Base-by-base conservation (phyloP, 2,329 filamentous ascomycete species). In the Phoma sp. region DNA sequence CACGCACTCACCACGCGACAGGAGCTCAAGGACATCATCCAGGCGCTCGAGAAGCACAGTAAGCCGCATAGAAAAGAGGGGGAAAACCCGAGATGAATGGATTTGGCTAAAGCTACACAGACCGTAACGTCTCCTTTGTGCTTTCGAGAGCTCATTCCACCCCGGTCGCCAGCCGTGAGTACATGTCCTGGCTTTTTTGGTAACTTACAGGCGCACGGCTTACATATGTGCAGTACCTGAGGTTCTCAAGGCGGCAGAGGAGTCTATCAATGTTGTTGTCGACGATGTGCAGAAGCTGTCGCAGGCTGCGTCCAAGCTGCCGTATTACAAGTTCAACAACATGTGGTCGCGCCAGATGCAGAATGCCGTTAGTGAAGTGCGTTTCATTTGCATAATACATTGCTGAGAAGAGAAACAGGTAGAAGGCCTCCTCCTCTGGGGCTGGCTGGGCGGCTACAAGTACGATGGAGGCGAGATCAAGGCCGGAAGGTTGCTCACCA, bases 301-400 rank as follows among this genome's bases (percentile, higher is more conserved):
- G 57, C 77, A 82, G 49, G 84, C 90, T 49, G 91, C 93, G 2
- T 93, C 91, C 24, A 83, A 90, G 72, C 89, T 96, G 68, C 93
- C 95, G 0, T 99, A 98, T 81, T 99, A 98, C 86, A 97, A 96
- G 83, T 97, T 96, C 80, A 97, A 97, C 76, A 80, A 82, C 52
- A 86, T 91, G 73, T 99, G 95, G 95, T 84, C 86, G 25, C 86
- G 91, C 54, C 86, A 90, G 68, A 79, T 97, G 49, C 93, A 98
- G 75, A 91, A 90, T 73, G 85, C 90, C 39, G 85, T 83, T 83
- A 82, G 78, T 52, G 32, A 43, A 14, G 13, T 13, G 22, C 11
- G 5, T 13, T 44, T 29, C 25, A 30, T 29, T 1, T 29, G 10
- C 7, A 8, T 10, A 51, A 4, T 38, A 11, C 29, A 29, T 29